Percentiles rank a stretch among this genome's conserved stretches.
These are phyloP conservation scores for Angomonas ambiguus DNA, from an alignment of 208 protist genomes.

Conservation along the genomic window DNA sequence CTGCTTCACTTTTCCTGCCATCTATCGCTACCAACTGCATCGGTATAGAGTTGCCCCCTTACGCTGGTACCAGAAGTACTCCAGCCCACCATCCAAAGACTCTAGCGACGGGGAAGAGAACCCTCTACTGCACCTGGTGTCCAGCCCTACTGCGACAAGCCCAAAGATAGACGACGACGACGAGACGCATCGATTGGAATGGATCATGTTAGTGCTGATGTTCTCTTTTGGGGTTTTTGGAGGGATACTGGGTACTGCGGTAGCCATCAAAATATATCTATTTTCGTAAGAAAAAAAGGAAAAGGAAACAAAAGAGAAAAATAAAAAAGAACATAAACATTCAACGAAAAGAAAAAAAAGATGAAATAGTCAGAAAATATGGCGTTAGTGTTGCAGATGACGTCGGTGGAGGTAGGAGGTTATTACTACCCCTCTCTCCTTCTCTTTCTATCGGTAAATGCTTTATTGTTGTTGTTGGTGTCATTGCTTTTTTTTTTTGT, in stretches of 20 bases:
- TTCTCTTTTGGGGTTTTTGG: conserved; percentile 35
- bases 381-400: too few relatives aligned
- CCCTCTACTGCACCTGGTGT: neutral
- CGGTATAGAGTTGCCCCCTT: conserved; percentile 21
- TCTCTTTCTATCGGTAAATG: neutral
- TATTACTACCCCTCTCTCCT: too few relatives aligned
- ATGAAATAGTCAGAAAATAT: too few relatives aligned
- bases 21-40: conserved; percentile 62
- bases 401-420: too few relatives aligned
- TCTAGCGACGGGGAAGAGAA: neutral
- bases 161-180: neutral
- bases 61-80: conserved; percentile 16
- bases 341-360: neutral
- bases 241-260: conserved; percentile 35
- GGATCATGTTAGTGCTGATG: conserved; percentile 32
- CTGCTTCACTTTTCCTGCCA: conserved; percentile 55
- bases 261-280: conserved; percentile 23
- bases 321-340: neutral
- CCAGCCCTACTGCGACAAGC: too few relatives aligned
- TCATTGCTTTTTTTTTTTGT: too few relatives aligned
- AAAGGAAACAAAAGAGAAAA: conserved; percentile 1
- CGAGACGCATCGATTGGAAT: neutral
- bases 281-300: conserved; percentile 1
- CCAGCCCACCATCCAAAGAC: neutral
- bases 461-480: too few relatives aligned